phyloP scores from a whole-genome alignment of 805 yeast genomes.

The Pichia occidentalis region DNA sequence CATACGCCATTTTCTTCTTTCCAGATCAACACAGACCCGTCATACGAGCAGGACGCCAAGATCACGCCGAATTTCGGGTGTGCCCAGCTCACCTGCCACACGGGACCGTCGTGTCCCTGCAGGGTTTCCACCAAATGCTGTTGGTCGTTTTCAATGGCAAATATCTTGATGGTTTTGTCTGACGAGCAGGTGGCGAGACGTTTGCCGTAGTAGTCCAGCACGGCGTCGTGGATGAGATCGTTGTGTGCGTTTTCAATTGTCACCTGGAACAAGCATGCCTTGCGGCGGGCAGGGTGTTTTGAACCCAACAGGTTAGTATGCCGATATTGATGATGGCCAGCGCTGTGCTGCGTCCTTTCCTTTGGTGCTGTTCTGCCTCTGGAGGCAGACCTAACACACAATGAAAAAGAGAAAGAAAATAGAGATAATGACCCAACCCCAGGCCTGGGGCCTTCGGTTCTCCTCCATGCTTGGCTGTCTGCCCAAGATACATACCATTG shows the following conservation, averaged over 20 bases:
- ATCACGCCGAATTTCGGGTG: slow-evolving; percentile 97
- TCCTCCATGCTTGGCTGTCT: too few relatives aligned
- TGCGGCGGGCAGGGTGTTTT: too few relatives aligned
- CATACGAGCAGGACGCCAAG: slow-evolving; percentile 91
- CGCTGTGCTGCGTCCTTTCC: too few relatives aligned
- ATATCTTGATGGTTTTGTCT: slow-evolving; percentile 91
- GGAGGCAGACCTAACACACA: too few relatives aligned
- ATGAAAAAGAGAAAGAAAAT: too few relatives aligned
- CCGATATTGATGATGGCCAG: too few relatives aligned
- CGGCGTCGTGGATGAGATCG: slow-evolving; percentile 94
- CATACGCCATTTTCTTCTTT: slow-evolving; percentile 86
- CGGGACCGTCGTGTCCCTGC: slow-evolving; percentile 95
- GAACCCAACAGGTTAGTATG: too few relatives aligned
- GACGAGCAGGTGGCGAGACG: slow-evolving; percentile 94
- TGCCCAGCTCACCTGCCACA: slow-evolving; percentile 99
- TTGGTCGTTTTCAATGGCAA: slow-evolving; percentile 81
- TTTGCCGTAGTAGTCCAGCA: slow-evolving; percentile 93
- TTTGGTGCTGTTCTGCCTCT: too few relatives aligned
- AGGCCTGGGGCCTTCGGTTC: too few relatives aligned
- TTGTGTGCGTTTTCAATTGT: slow-evolving; percentile 88
- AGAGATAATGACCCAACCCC: too few relatives aligned
- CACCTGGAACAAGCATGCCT: slow-evolving; percentile 40
- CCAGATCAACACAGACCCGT: slow-evolving; percentile 93
- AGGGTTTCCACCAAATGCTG: slow-evolving; percentile 70
- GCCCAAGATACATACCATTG: too few relatives aligned